Percentiles rank a stretch among this genome's conserved stretches.
phyloP scores from a whole-genome alignment of 192 early-diverging fungal genomes.

The Haplosporangium gracile region DNA sequence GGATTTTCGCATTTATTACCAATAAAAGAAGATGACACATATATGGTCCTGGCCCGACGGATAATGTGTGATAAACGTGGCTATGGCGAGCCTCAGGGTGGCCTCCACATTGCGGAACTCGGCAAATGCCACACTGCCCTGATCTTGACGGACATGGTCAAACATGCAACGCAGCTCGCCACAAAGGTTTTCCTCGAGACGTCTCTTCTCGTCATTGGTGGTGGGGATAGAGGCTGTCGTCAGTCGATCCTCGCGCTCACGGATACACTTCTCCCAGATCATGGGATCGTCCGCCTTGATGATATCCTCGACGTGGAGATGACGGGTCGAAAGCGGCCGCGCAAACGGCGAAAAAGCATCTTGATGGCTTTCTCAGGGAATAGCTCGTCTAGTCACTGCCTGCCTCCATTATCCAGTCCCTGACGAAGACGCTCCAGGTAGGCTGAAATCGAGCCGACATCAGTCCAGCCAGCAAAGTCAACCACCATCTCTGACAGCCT shows the following conservation, averaged over 20 bases:
- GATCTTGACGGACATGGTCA: not conserved
- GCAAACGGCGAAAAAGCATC: not conserved
- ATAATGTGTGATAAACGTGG: constrained; percentile 23
- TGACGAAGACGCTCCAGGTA: constrained; percentile 13
- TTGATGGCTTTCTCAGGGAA: constrained; percentile 7
- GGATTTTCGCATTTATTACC: too few relatives aligned
- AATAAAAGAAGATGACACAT: too few relatives aligned
- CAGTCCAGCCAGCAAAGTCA: constrained; percentile 13
- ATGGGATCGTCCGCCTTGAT: constrained; percentile 3
- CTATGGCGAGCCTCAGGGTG: constrained; percentile 11
- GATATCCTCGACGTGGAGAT: constrained; percentile 20
- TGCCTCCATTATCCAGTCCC: not conserved
- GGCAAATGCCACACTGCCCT: not conserved
- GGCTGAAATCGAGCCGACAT: constrained; percentile 12
- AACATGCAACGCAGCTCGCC: constrained; percentile 12
- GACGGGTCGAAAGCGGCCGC: constrained; percentile 8
- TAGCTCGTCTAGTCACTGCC: constrained; percentile 1
- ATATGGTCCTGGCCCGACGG: too few relatives aligned
- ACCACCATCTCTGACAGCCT: constrained; percentile 4
- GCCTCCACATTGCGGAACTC: constrained; percentile 13
- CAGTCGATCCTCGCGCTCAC: constrained; percentile 14
- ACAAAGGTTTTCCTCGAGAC: constrained; percentile 24
- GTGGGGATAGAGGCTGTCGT: constrained; percentile 1
- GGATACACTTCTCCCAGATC: constrained; percentile 7
- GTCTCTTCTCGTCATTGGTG: constrained; percentile 12